phyloP scores from a whole-genome alignment of 306 rosid species.

The Vigna reflexopilosa region DNA sequence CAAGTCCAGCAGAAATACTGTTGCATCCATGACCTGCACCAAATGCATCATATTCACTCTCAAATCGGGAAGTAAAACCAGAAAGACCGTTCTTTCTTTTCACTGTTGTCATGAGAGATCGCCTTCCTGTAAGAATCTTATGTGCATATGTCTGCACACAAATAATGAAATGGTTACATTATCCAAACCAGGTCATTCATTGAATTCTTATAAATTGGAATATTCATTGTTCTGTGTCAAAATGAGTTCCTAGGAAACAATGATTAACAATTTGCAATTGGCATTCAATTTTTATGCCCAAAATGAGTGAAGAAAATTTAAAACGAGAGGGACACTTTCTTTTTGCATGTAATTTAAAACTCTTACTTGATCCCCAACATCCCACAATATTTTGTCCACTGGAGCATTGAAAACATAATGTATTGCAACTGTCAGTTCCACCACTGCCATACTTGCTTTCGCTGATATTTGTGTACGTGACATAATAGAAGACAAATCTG shows the following conservation, averaged over 20 bases:
- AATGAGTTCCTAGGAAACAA: conserved; percentile 22
- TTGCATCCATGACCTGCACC: conserved; percentile 98
- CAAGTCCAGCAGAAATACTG: conserved; percentile 96
- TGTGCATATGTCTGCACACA: conserved; percentile 81
- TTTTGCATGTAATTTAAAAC: conserved; percentile 17
- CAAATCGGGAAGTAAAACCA: conserved; percentile 68
- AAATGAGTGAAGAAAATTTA: not conserved
- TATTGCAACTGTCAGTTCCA: conserved; percentile 86
- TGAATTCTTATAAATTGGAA: conserved; percentile 22
- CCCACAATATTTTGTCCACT: conserved; percentile 90
- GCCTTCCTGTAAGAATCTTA: conserved; percentile 92
- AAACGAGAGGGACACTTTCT: not conserved
- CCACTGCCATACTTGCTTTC: conserved; percentile 74
- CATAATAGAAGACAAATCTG: conserved; percentile 63
- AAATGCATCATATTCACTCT: conserved; percentile 92
- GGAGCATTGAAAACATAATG: conserved; percentile 97
- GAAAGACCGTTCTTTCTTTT: conserved; percentile 78
- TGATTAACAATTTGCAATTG: not conserved
- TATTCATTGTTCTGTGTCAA: conserved; percentile 28
- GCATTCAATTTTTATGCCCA: conserved; percentile 15
- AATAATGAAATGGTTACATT: conserved; percentile 19
- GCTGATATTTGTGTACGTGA: conserved; percentile 50
- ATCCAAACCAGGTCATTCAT: conserved; percentile 10
- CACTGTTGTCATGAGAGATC: conserved; percentile 69
- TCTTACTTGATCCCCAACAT: conserved; percentile 87